Evolutionary conservation across 1,284 basidiomycete species (phyloP).

Genomic region (Ganoderma multipileum): DNA sequence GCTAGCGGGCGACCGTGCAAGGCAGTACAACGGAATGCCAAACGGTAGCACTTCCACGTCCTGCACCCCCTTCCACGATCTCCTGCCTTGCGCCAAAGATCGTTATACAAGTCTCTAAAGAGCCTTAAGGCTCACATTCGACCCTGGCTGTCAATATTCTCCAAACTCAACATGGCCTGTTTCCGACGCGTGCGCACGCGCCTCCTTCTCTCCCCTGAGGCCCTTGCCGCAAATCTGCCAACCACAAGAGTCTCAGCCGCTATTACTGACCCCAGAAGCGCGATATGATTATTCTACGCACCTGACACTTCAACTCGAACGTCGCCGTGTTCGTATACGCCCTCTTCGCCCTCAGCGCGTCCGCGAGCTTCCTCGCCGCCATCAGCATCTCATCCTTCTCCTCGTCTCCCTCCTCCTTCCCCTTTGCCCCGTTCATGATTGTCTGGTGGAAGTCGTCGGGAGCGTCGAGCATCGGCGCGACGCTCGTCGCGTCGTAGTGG

Average conservation of each 20-base stretch:
- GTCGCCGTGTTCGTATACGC: constrained; percentile 92
- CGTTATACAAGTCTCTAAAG: background rate
- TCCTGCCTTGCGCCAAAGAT: background rate
- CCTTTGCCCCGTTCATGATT: constrained; percentile 74
- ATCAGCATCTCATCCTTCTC: constrained; percentile 63
- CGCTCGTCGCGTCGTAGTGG: constrained; percentile 89
- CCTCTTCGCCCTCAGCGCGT: constrained; percentile 72
- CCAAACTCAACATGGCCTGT: constrained; percentile 91
- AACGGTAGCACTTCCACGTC: background rate
- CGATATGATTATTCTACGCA: constrained; percentile 44
- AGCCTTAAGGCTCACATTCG: background rate
- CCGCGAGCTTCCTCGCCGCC: constrained; percentile 77
- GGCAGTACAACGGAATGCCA: constrained; percentile 10
- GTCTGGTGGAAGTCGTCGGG: constrained; percentile 90
- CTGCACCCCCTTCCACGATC: constrained; percentile 23
- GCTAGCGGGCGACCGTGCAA: constrained; percentile 19
- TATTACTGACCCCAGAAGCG: background rate
- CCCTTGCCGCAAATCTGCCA: constrained; percentile 75
- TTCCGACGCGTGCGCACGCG: constrained; percentile 82
- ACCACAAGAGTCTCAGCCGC: background rate
- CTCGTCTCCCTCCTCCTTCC: constrained; percentile 47
- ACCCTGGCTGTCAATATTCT: constrained; percentile 67
- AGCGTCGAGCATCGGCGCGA: constrained; percentile 79
- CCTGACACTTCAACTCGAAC: constrained; percentile 88
- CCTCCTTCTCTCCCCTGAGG: constrained; percentile 92